phyloP scores from a whole-genome alignment of 805 yeast genomes.

The Saturnispora besseyi region DNA sequence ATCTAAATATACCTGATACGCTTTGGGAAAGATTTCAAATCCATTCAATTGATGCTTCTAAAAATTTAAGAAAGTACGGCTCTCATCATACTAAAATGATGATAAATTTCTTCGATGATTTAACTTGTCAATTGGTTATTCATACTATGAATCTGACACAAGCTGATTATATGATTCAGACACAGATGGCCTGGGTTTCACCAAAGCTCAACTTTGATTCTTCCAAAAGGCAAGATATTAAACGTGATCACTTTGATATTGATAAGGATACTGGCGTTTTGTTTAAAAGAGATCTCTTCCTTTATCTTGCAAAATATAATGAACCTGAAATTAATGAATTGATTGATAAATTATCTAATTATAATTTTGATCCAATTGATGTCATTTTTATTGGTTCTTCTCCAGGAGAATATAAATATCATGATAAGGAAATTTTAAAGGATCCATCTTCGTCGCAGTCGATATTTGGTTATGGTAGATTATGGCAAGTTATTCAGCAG shows the following conservation, averaged over 20 bases:
- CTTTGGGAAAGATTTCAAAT: constrained; percentile 16
- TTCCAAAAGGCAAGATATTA: neutral
- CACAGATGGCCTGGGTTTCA: constrained; percentile 61
- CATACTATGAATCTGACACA: constrained; percentile 52
- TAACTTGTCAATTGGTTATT: constrained; percentile 40
- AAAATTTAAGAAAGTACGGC: constrained; percentile 26
- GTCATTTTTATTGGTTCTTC: constrained; percentile 50
- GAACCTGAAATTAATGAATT: constrained; percentile 23
- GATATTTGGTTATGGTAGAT: constrained; percentile 40
- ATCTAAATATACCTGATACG: constrained; percentile 29
- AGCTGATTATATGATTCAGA: constrained; percentile 46
- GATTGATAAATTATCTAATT: constrained; percentile 23
- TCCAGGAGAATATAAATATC: constrained; percentile 33
- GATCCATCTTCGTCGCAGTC: constrained; percentile 1
- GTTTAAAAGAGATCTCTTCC: constrained; percentile 38
- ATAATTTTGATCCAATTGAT: constrained; percentile 38
- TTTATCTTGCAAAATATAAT: constrained; percentile 39
- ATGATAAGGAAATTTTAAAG: constrained; percentile 10
- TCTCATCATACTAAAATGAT: constrained; percentile 65
- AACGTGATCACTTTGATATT: neutral
- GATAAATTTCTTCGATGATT: constrained; percentile 43
- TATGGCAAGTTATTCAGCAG: constrained; percentile 33
- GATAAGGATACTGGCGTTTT: constrained; percentile 15
- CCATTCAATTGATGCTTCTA: constrained; percentile 23
- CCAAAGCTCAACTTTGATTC: constrained; percentile 29